phyloP scores from a whole-genome alignment of 2,329 filamentous ascomycete species.

The Colletotrichum horii region DNA sequence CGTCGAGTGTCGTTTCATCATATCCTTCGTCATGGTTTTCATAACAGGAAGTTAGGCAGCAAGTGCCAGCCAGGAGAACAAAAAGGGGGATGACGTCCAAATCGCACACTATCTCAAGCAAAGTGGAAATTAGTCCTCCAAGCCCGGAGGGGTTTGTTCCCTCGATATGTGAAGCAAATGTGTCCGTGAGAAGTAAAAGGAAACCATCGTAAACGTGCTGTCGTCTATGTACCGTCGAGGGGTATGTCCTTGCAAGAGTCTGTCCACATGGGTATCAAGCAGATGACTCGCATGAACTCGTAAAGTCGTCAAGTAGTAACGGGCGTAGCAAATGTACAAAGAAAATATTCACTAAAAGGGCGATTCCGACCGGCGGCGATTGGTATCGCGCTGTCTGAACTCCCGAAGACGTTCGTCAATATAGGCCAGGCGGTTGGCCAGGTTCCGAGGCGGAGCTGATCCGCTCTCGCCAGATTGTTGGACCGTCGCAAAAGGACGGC shows the following conservation, averaged over 20 bases:
- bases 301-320: slow-evolving; percentile 18
- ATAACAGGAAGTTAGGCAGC: slow-evolving; percentile 1
- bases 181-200: slow-evolving; percentile 13
- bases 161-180: slow-evolving; percentile 21
- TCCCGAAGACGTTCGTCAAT: slow-evolving; percentile 63
- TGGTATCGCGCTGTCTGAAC: slow-evolving; percentile 49
- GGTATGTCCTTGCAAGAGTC: slow-evolving; percentile 17
- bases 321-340: slow-evolving; percentile 26
- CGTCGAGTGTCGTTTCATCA: slow-evolving; percentile 17
- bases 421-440: slow-evolving; percentile 60
- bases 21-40: slow-evolving; percentile 19
- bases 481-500: slow-evolving; percentile 62
- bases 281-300: slow-evolving; percentile 17
- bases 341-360: slow-evolving; percentile 42
- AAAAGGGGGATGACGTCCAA: not conserved
- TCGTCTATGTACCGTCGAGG: slow-evolving; percentile 20
- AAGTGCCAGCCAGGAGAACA: not conserved
- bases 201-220: slow-evolving; percentile 15
- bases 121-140: slow-evolving; percentile 13
- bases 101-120: slow-evolving; percentile 11
- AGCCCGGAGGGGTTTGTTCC: not conserved
- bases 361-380: slow-evolving; percentile 53
- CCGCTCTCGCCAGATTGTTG: slow-evolving; percentile 49
- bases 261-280: slow-evolving; percentile 13
- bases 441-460: slow-evolving; percentile 43